phyloP scores from a whole-genome alignment of 441 rosid genomes.

The Arabidopsis lyrata region DNA sequence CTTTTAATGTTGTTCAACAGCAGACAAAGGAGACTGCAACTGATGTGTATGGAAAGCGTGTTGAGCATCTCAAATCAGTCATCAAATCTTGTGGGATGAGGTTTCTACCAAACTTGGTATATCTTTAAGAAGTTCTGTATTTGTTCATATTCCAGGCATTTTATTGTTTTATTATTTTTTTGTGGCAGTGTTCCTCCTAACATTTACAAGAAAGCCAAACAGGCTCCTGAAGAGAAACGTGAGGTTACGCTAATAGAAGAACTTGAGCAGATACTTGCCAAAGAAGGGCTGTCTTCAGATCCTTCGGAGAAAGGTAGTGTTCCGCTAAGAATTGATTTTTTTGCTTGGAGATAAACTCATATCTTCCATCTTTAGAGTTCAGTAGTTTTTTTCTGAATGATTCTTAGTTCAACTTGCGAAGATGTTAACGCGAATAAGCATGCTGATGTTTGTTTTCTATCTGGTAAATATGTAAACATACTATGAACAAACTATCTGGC shows the following conservation, averaged over 20 bases:
- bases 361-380: neutral
- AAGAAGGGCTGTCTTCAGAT: constrained; percentile 81
- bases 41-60: constrained; percentile 72
- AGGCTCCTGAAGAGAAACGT: constrained; percentile 78
- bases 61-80: constrained; percentile 80
- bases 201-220: constrained; percentile 81
- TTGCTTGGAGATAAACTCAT: neutral
- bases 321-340: neutral
- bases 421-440: constrained; percentile 2
- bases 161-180: constrained; percentile 8
- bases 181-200: constrained; percentile 73
- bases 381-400: neutral
- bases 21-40: constrained; percentile 74
- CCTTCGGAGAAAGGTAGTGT: constrained; percentile 83
- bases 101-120: constrained; percentile 47
- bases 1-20: constrained; percentile 39
- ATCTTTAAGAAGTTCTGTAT: constrained; percentile 1
- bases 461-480: neutral
- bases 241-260: constrained; percentile 78
- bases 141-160: constrained; percentile 8
- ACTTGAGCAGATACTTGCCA: constrained; percentile 79
- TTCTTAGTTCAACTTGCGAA: neutral
- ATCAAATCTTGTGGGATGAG: constrained; percentile 87
- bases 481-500: constrained; percentile 6
- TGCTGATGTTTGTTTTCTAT: neutral